Conservation (phyloP, 257 asterid species). For the Leonotis leonurus region DNA sequence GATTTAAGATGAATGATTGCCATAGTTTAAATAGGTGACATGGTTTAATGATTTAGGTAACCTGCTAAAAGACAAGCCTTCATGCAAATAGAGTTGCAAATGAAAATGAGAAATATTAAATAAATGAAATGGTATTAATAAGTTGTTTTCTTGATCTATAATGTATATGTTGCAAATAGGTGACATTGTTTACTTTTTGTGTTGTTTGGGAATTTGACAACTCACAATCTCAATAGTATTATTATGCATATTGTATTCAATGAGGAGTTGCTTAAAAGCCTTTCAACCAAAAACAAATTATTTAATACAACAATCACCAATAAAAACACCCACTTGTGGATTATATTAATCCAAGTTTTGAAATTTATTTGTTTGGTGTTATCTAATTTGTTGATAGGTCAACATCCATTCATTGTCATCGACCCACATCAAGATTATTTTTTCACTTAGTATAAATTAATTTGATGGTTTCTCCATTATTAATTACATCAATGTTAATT, state of each 20-base stretch:
- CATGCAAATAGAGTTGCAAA: too few species aligned
- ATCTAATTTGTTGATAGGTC: slow-evolving; percentile 55
- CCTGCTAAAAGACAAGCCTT: too few species aligned
- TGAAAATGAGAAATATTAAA: too few species aligned
- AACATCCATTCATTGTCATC: slow-evolving; percentile 53
- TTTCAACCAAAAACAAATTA: slow-evolving; percentile 22
- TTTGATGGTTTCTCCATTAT: not conserved
- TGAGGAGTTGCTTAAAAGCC: slow-evolving; percentile 19
- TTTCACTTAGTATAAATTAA: slow-evolving; percentile 11
- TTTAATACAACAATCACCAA: slow-evolving; percentile 12
- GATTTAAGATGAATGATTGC: too few species aligned
- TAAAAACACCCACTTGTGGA: slow-evolving; percentile 28
- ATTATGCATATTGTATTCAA: not conserved
- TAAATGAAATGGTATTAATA: too few species aligned
- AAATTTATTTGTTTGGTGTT: slow-evolving; percentile 53
- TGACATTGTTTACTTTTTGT: slow-evolving; percentile 21
- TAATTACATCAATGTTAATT: too few species aligned
- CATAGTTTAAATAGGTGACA: too few species aligned
- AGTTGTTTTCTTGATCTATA: too few species aligned
- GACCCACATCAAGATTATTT: slow-evolving; percentile 28
- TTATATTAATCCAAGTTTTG: slow-evolving; percentile 26
- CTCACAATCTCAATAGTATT: slow-evolving; percentile 3
- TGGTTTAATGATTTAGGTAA: too few species aligned
- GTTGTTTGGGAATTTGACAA: slow-evolving; percentile 17
- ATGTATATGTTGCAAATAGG: too few species aligned